Base-by-base conservation (phyloP, 73 alveolate species). In the Paramecium biaurelia region DNA sequence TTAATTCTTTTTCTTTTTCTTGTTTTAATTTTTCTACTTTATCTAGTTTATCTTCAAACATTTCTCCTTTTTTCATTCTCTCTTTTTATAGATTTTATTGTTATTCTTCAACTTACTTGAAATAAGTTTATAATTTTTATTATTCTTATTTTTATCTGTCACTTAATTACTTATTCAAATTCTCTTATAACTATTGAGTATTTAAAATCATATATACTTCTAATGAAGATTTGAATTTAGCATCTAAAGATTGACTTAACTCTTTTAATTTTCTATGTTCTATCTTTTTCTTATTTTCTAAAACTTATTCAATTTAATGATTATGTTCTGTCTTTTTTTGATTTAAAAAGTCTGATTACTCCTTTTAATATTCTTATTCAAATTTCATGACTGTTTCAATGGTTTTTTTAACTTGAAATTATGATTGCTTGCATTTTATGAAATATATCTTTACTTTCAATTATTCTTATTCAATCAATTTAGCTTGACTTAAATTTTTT, bases 231-330 rank as follows among this genome's bases (percentile, higher is more conserved):
- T 63, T 63, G 84, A 63, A 63, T 14, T 63, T 63, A 6, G 41
- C 84, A 63, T 63, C 84, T 32, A 63, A 63, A 63, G 84, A 63
- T 63, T 63, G 45, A 63, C 84, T 63, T 63, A 63, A 63, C 45
- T 63, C 84, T 63, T 63, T 63, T n/a, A 63, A 63, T 63, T 63
- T 63, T 30, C 6, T 63, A 11, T 12, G 26, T 32, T 63, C 84
- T 11, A 63, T 28, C 11, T 63, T 63, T 63, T 24, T 32, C 28
- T 63, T 63, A 30, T 26, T 32, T 24, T 63, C 26, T 9, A 63
- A 26, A 26, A 63, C 84, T 9, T 1, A 26, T 24, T 63, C 84
- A 30, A 63, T 63, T 63, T 63, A 63, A 12, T 63, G 49, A 9
- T 63, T 26, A 24, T 63, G 84, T 24, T 63, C 84, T 14, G 28